Base-by-base conservation (phyloP, 169 alveolate species). In the Perkinsus marinus region DNA sequence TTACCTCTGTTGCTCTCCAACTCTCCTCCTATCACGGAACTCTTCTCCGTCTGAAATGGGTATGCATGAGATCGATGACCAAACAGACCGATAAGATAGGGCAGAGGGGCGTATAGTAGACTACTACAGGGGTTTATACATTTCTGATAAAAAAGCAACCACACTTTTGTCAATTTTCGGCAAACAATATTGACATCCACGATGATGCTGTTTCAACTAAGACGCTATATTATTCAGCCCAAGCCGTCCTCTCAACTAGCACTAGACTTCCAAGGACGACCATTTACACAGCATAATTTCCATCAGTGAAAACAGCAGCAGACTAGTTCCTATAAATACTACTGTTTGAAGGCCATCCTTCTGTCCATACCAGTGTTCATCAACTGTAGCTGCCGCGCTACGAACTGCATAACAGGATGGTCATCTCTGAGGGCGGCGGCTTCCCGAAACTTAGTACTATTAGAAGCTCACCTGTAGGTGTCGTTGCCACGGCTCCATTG, bases 401-500 rank as follows among this genome's bases (percentile, higher is more conserved):
- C 94, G 39, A 93, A 93, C 90, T 93, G 94, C 94, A 93, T 93
- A 34, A 90, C 94, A 5, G 94, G 94, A 68, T 93, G 94, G 89
- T 93, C 94, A 7, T 68, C 90, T 9, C 94, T 93, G 90, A 57
- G n/a, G n/a, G n/a, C n/a, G n/a, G n/a, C n/a, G n/a, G n/a, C n/a
- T n/a, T n/a, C n/a, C n/a, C n/a, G n/a, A n/a, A n/a, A n/a, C n/a
- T n/a, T n/a, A n/a, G n/a, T n/a, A n/a, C n/a, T n/a, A n/a, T n/a
- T n/a, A n/a, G n/a, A n/a, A n/a, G n/a, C n/a, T 43, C 68, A 57
- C 79, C 94, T 92, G 90, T 91, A 93, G 90, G 26, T 91, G 43
- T 93, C 94, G 68, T 92, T 94, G 39, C 97, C 97, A 91, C 95
- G 95, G 68, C 92, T 92, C 94, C 96, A 95, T 43, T 96, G 96